Evolutionary conservation across 805 yeast species (phyloP).

Genomic region (Saturnispora ahearnii): DNA sequence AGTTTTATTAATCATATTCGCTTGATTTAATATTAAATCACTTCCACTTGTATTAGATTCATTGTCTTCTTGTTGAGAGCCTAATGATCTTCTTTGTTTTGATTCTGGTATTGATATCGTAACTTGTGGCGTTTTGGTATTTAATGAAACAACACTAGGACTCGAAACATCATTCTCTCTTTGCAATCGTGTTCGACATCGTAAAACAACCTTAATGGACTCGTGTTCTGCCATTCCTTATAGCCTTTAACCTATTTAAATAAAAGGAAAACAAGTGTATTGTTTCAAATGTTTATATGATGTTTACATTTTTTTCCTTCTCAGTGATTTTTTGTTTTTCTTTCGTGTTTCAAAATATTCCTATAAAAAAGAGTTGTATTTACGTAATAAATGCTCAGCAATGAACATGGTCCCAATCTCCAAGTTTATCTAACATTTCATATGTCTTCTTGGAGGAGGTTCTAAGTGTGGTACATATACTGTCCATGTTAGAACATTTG

Average conservation of each 20-base stretch:
- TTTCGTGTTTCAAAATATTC: background rate
- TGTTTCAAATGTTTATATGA: background rate
- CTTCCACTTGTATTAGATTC: background rate
- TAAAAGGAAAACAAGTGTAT: background rate
- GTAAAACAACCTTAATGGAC: conserved; percentile 42
- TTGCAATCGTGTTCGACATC: conserved; percentile 44
- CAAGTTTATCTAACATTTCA: background rate
- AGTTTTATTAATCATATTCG: conserved; percentile 20
- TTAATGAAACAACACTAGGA: conserved; percentile 39
- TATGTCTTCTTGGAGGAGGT: background rate
- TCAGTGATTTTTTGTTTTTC: background rate
- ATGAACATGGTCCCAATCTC: conserved; percentile 5
- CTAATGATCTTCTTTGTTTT: background rate
- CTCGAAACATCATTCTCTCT: conserved; percentile 37
- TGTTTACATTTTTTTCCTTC: background rate
- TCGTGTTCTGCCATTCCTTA: conserved; percentile 14
- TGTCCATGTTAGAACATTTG: conserved; percentile 1
- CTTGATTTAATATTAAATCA: conserved; percentile 1
- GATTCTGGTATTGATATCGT: conserved; percentile 9
- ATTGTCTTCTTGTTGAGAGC: background rate
- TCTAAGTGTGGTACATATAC: background rate
- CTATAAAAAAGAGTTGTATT: background rate
- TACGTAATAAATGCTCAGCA: conserved; percentile 1
- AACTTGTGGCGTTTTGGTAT: conserved; percentile 23
- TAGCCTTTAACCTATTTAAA: background rate